A percentile compares a stretch with the other conserved stretches of the same genome.
Evolutionary conservation across 2,329 filamentous ascomycete species (phyloP).

Genomic region (Arachnomyces sp.): DNA sequence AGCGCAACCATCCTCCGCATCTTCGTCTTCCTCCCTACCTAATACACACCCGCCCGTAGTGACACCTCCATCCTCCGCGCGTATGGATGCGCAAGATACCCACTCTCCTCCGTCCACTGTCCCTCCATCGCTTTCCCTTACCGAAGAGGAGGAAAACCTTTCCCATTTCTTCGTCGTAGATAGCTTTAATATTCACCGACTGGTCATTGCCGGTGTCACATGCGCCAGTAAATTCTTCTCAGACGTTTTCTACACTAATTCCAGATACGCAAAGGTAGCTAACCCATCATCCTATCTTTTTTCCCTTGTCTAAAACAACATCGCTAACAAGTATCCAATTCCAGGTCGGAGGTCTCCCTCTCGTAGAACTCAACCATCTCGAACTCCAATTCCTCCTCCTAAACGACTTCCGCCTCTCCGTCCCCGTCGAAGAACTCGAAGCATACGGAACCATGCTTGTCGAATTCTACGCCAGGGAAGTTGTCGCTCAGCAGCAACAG

Average conservation of each 20-base stretch:
- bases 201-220: slow-evolving; percentile 94
- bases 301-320: slow-evolving; percentile 8
- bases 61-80: slow-evolving; percentile 30
- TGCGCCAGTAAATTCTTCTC: slow-evolving; percentile 99
- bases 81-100: slow-evolving; percentile 28
- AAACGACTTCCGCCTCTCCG: slow-evolving; percentile 90
- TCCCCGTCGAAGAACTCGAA: slow-evolving; percentile 91
- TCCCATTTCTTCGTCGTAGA: slow-evolving; percentile 87
- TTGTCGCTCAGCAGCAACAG: slow-evolving; percentile 57
- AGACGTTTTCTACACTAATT: slow-evolving; percentile 98
- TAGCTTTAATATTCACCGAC: slow-evolving; percentile 95
- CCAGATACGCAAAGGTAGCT: slow-evolving; percentile 90
- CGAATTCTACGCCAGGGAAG: slow-evolving; percentile 91
- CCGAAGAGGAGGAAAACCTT: slow-evolving; percentile 45
- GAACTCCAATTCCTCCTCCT: slow-evolving; percentile 92
- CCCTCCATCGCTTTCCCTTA: slow-evolving; percentile 26
- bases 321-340: slow-evolving; percentile 12
- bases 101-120: slow-evolving; percentile 23
- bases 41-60: slow-evolving; percentile 21
- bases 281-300: slow-evolving; percentile 3
- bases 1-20: slow-evolving; percentile 15
- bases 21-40: slow-evolving; percentile 13
- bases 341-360: slow-evolving; percentile 85
- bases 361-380: slow-evolving; percentile 89
- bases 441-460: slow-evolving; percentile 98